Evolutionary conservation across 2,329 filamentous ascomycete species (phyloP).

Genomic region (Salinomyces thailandicus): DNA sequence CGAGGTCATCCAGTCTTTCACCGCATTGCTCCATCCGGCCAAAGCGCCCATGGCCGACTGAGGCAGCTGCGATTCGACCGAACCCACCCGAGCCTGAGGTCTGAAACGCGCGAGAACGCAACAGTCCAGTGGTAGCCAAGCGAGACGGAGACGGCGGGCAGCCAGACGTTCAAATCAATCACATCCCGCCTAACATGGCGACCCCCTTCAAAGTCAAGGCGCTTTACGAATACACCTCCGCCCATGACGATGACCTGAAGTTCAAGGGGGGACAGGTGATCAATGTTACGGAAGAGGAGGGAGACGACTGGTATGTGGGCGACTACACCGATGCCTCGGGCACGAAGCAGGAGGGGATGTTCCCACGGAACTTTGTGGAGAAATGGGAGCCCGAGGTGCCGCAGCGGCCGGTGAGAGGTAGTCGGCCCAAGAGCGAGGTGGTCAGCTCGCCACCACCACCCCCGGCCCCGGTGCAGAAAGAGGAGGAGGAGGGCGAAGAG

Average conservation of each 20-base stretch:
- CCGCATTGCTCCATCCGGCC: no score
- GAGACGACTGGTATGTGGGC: constrained; percentile 86
- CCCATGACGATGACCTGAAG: constrained; percentile 87
- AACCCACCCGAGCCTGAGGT: no score
- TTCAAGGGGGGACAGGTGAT: constrained; percentile 82
- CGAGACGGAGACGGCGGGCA: no score
- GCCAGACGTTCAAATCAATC: no score
- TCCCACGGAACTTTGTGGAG: constrained; percentile 95
- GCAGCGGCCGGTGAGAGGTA: constrained; percentile 65
- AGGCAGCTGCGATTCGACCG: no score
- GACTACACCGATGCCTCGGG: constrained; percentile 73
- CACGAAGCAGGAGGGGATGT: constrained; percentile 70
- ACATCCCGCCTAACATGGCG: constrained; percentile 1
- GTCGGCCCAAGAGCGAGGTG: constrained; percentile 55
- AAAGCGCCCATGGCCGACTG: no score
- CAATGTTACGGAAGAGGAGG: constrained; percentile 84
- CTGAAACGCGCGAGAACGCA: no score
- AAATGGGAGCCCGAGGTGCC: constrained; percentile 86
- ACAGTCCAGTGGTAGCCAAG: no score
- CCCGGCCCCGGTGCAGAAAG: constrained; percentile 14
- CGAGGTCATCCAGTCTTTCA: no score
- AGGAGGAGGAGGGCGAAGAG: not conserved
- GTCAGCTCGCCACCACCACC: constrained; percentile 16
- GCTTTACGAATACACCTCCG: constrained; percentile 85
- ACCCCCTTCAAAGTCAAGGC: constrained; percentile 79